Base-by-base conservation (phyloP, 2,329 filamentous ascomycete species). In the Fusarium nygamai region DNA sequence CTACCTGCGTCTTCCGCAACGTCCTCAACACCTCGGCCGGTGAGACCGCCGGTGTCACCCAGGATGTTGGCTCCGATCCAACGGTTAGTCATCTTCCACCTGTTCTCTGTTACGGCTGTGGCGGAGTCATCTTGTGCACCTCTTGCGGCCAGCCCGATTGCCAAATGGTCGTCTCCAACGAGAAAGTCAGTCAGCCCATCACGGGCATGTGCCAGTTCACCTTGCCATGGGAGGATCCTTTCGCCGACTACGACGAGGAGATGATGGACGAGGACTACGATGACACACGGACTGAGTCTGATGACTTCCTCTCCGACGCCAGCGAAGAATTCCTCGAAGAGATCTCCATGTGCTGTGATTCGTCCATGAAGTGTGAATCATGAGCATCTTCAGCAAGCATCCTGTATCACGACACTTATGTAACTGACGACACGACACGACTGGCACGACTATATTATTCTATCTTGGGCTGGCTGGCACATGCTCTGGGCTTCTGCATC, bases 1-100 rank as follows among this genome's bases (percentile, higher is more conserved):
- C 94, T 29, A 92, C 94, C 71, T 98, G 96, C 84, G 94, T 98
- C 80, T 99, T 96, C 87, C 94, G 97, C 83, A 97, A 98, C 84
- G 91, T 96, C 77, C 91, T 99, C 79, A 94, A 94, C 85, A 97
- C 93, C 81, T 93, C 94, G 69, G 93, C 96, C 33, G 95, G 95
- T 80, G 96, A 98, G 85, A 98, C 96, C 46, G 96, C 96, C 67
- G 96, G 97, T 85, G 96, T 98, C 79, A 98, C 96, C 71, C 94
- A 97, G 84, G 97, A 99, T 85, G 95, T 99, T 80, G 94, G 93
- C 81, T 95, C 94, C 81, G 96, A 99, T 89, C 96, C 96, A 85
- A 99, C 97, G 91, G 96, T 99, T 92, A 90, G 96, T 98, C 81
- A 84, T 78, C 77, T 83, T 81, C 80, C 83, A 80, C 81, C 80